phyloP scores from a whole-genome alignment of 1,284 basidiomycete species.

The Cutaneotrichosporon sp. region DNA sequence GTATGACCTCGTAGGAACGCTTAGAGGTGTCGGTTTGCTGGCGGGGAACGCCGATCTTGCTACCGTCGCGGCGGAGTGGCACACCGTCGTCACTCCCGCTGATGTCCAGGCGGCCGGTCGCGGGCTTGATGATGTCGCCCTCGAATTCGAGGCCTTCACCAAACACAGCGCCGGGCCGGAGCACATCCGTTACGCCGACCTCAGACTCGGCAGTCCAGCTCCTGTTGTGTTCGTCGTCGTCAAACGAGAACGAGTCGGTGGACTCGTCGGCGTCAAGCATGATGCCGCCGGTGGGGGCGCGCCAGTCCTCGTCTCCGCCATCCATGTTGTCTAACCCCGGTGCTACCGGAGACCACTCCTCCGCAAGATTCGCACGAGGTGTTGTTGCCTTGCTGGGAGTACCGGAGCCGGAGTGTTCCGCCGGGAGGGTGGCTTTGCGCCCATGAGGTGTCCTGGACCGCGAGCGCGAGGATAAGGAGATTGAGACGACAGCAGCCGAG shows the following conservation, averaged over 20 bases:
- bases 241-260: conserved; percentile 19
- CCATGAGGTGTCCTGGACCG: conserved; percentile 45
- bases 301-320: conserved; percentile 32
- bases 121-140: conserved; percentile 49
- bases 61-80: conserved; percentile 45
- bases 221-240: conserved; percentile 24
- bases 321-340: conserved; percentile 37
- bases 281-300: conserved; percentile 43
- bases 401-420: conserved; percentile 34
- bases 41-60: conserved; percentile 36
- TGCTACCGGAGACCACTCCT: conserved; percentile 30
- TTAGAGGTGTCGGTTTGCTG: conserved; percentile 24
- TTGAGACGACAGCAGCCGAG: conserved; percentile 47
- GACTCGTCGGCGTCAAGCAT: conserved; percentile 37
- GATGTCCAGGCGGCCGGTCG: conserved; percentile 35
- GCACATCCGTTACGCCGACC: conserved; percentile 38
- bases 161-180: conserved; percentile 44
- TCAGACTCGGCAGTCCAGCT: conserved; percentile 28
- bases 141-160: conserved; percentile 51
- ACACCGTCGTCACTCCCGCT: conserved; percentile 31
- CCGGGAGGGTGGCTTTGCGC: conserved; percentile 21
- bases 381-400: conserved; percentile 41
- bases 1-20: conserved; percentile 70
- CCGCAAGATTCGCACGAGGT: conserved; percentile 25
- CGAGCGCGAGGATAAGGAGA: conserved; percentile 45